phyloP scores from a whole-genome alignment of 2,329 filamentous ascomycete genomes.

The Piedraia hortae region DNA sequence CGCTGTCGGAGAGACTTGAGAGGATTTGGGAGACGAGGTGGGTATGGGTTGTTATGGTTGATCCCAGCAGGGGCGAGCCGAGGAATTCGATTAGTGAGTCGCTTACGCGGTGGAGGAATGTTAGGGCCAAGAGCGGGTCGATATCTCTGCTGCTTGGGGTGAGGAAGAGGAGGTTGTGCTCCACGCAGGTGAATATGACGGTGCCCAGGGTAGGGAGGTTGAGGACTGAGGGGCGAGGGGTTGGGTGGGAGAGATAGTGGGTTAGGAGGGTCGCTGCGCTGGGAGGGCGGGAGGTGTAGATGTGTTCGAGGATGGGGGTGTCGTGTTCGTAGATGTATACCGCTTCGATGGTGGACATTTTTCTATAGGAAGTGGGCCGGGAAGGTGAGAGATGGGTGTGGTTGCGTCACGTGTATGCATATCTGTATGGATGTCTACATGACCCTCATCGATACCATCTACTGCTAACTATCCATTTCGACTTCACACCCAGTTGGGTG shows the following conservation, averaged over 20 bases:
- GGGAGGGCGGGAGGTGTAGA: slow-evolving; percentile 46
- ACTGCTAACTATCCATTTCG: too few relatives aligned
- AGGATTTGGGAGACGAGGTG: slow-evolving; percentile 82
- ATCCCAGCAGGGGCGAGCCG: slow-evolving; percentile 57
- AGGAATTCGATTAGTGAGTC: slow-evolving; percentile 89
- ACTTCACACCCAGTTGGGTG: too few relatives aligned
- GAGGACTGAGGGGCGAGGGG: slow-evolving; percentile 60
- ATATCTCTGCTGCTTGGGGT: slow-evolving; percentile 64
- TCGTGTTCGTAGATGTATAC: too few relatives aligned
- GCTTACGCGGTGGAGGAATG: slow-evolving; percentile 79
- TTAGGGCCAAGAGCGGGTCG: slow-evolving; percentile 68
- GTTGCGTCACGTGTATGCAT: too few relatives aligned
- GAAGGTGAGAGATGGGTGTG: too few relatives aligned
- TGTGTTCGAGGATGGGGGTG: slow-evolving; percentile 62
- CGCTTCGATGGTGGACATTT: too few relatives aligned
- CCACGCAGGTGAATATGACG: too few relatives aligned
- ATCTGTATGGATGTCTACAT: too few relatives aligned
- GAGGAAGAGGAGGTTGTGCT: slow-evolving; percentile 58
- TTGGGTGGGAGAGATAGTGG: slow-evolving; percentile 58
- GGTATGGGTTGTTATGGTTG: slow-evolving; percentile 71
- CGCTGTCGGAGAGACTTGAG: slow-evolving; percentile 88
- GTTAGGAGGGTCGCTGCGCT: slow-evolving; percentile 50
- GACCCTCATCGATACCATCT: too few relatives aligned
- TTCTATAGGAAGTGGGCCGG: too few relatives aligned
- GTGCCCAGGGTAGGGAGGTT: slow-evolving; percentile 46